These are phyloP conservation scores for Crataegus laevigata DNA, from an alignment of 306 rosid species.

Conservation along the genomic window DNA sequence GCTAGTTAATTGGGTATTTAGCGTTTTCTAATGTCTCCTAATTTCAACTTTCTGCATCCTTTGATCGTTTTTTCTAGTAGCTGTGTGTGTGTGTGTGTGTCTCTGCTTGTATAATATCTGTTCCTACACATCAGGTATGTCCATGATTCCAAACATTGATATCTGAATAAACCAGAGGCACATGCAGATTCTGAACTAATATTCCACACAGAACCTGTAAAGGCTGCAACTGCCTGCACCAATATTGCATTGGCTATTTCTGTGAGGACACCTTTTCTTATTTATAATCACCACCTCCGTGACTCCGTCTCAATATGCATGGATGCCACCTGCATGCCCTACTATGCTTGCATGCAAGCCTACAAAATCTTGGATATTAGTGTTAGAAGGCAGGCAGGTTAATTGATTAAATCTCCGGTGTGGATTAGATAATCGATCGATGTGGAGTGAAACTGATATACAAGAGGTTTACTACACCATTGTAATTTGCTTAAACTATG, in stretches of 20 bases:
- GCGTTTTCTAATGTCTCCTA: background rate
- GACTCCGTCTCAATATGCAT: background rate
- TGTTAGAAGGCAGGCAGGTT: background rate
- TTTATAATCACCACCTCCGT: background rate
- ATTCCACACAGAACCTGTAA: background rate
- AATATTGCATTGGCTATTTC: background rate
- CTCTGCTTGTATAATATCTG: too few relatives aligned
- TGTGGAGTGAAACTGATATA: too few relatives aligned
- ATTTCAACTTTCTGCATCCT: background rate
- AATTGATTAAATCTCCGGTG: too few relatives aligned
- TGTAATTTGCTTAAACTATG: too few relatives aligned
- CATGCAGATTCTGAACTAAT: background rate
- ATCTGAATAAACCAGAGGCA: background rate
- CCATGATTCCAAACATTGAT: too few relatives aligned
- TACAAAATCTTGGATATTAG: background rate
- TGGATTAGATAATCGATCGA: too few relatives aligned
- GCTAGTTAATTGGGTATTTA: background rate
- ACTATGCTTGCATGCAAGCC: too few relatives aligned
- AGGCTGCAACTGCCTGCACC: background rate
- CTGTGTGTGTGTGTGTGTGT: background rate
- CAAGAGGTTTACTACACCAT: too few relatives aligned
- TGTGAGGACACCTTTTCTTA: background rate
- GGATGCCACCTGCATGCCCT: background rate
- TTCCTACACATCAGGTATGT: background rate
- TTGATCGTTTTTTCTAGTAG: background rate